Conservation (phyloP, 2,329 filamentous ascomycete species). For the Neocucurbitaria cava region DNA sequence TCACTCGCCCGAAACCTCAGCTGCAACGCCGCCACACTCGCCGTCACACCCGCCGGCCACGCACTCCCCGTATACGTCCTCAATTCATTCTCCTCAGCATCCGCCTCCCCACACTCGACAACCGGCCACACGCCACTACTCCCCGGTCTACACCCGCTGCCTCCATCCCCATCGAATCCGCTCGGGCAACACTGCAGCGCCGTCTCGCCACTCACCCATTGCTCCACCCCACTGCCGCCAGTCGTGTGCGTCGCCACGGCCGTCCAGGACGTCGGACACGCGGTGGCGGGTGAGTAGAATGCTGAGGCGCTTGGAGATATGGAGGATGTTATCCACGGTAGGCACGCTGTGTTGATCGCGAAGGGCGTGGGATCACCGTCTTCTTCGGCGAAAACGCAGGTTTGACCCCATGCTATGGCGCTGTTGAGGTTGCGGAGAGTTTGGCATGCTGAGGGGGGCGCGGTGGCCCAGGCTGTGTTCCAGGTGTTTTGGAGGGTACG, state of each 20-base stretch:
- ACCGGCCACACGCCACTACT: constrained; percentile 16
- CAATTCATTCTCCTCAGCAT: constrained; percentile 28
- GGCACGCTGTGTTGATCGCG: constrained; percentile 67
- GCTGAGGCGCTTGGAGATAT: constrained; percentile 10
- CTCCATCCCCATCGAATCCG: constrained; percentile 23
- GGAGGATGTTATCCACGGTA: constrained; percentile 29
- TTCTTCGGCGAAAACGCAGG: constrained; percentile 77
- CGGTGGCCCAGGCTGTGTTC: constrained; percentile 20
- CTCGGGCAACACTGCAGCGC: constrained; percentile 33
- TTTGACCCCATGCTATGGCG: constrained; percentile 73
- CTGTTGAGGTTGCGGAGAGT: constrained; percentile 22
- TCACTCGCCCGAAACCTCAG: constrained; percentile 23
- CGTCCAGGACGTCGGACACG: constrained; percentile 27
- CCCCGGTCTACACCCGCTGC: constrained; percentile 18
- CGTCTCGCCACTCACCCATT: constrained; percentile 28
- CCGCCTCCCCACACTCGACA: constrained; percentile 27
- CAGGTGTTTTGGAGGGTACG: constrained; percentile 25
- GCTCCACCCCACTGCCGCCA: too few relatives aligned
- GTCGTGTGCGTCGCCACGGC: constrained; percentile 26
- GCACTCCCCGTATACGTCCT: constrained; percentile 13
- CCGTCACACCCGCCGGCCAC: constrained; percentile 19
- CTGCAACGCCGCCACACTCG: constrained; percentile 21
- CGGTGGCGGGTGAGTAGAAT: constrained; percentile 35
- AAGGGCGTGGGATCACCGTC: constrained; percentile 79
- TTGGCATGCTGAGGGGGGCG: constrained; percentile 23